Evolutionary conservation across 495 filamentous ascomycete genomes (phyloP).

Genomic region (Endocarpon pusillum): DNA sequence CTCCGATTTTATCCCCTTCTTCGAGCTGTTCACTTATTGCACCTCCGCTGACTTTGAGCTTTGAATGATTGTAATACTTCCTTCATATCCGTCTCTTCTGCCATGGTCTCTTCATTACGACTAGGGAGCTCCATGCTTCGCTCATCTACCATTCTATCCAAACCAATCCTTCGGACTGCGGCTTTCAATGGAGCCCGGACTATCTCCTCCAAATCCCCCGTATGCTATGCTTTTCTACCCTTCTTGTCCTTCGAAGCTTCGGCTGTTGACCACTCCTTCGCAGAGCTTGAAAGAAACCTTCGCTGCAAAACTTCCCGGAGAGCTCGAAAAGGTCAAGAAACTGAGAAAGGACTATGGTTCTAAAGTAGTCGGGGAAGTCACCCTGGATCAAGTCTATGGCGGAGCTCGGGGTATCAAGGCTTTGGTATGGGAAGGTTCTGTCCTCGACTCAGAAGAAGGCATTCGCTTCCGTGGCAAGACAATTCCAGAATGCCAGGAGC

Average conservation of each 20-base stretch:
- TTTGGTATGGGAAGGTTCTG: conserved; percentile 97
- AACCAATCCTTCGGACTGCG: conserved; percentile 43
- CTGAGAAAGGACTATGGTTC: conserved; percentile 85
- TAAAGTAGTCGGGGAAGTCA: conserved; percentile 94
- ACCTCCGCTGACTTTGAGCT: too few species aligned
- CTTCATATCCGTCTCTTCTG: too few species aligned
- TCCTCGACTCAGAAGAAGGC: conserved; percentile 94
- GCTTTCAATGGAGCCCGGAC: conserved; percentile 68
- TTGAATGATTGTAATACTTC: too few species aligned
- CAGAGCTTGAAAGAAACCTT: conserved; percentile 98
- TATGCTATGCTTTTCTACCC: conserved; percentile 22
- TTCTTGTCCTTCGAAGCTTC: conserved; percentile 17
- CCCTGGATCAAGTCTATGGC: conserved; percentile 97
- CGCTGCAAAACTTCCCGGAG: conserved; percentile 79
- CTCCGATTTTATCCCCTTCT: too few species aligned
- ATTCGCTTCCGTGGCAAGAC: conserved; percentile 98
- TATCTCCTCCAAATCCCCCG: conserved; percentile 87
- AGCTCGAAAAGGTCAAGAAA: conserved; percentile 98
- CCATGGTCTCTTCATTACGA: conserved; percentile 68
- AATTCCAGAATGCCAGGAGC: conserved; percentile 93
- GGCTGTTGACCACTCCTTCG: conserved; percentile 6
- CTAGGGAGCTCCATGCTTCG: conserved; percentile 60
- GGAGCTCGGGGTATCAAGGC: conserved; percentile 98
- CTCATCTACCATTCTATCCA: conserved; percentile 45
- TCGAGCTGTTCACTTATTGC: too few species aligned